phyloP scores from a whole-genome alignment of 2,329 filamentous ascomycete genomes.

The Aspergillus caelatus region DNA sequence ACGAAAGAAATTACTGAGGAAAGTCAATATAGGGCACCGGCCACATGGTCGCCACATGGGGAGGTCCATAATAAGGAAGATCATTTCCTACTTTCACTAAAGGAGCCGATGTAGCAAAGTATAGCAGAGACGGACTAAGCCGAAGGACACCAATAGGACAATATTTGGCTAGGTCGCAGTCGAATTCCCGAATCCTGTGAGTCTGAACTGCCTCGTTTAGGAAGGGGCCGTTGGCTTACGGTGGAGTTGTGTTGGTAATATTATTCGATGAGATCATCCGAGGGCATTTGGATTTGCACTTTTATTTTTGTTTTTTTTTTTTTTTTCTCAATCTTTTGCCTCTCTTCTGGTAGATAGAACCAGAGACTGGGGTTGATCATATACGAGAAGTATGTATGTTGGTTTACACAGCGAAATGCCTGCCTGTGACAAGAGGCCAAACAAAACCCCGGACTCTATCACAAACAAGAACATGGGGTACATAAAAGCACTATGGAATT shows the following conservation, averaged over 20 bases:
- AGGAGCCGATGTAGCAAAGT: not conserved
- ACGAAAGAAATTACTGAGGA: not conserved
- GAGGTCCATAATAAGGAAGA: not conserved
- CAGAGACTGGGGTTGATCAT: not conserved
- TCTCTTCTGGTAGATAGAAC: not conserved
- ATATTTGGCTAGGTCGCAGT: not conserved
- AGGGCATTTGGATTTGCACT: not conserved
- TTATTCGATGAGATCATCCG: not conserved
- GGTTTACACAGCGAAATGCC: no score
- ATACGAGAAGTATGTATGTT: not conserved
- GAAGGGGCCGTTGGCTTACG: not conserved
- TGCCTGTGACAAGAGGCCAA: not conserved
- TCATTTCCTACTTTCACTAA: not conserved
- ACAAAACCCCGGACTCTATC: not conserved
- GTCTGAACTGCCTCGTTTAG: not conserved
- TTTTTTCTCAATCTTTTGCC: not conserved
- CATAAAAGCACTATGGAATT: not conserved
- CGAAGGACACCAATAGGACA: not conserved
- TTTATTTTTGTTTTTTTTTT: not conserved
- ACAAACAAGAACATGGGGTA: not conserved
- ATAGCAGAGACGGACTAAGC: not conserved
- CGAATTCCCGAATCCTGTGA: not conserved
- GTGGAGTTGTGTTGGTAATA: not conserved
- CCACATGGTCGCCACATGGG: not conserved
- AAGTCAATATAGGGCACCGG: not conserved